phyloP scores from a whole-genome alignment of 306 rosid genomes.

The Sesbania bispinosa region DNA sequence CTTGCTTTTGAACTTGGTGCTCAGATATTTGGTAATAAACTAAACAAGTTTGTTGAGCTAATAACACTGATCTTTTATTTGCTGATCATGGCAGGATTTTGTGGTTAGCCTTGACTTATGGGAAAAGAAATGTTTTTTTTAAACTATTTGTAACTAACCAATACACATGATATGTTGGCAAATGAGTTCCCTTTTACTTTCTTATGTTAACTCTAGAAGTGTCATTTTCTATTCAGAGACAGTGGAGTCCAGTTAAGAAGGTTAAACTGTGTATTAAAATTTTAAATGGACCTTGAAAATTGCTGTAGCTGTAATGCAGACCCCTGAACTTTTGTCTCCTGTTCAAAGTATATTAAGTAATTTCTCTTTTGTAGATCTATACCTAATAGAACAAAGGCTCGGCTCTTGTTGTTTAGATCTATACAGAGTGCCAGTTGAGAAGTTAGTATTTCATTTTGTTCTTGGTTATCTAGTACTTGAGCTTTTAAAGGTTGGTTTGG shows the following conservation, averaged over 20 bases:
- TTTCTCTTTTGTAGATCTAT: not conserved
- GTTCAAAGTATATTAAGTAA: not conserved
- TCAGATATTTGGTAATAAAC: not conserved
- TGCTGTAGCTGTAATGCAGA: not conserved
- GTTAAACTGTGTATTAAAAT: not conserved
- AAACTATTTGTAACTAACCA: not conserved
- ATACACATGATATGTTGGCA: not conserved
- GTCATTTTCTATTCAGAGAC: no score
- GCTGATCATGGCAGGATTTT: not conserved
- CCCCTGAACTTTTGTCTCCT: not conserved
- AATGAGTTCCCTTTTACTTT: not conserved
- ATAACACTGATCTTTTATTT: not conserved
- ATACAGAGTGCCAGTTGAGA: not conserved
- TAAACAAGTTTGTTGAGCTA: not conserved
- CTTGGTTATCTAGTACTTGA: constrained; percentile 1
- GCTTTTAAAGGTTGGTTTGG: not conserved
- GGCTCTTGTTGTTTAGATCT: not conserved
- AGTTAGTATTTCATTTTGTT: not conserved
- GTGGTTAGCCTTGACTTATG: not conserved
- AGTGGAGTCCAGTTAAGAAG: not conserved
- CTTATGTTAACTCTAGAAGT: not conserved
- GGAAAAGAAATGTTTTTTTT: not conserved
- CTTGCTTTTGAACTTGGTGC: not conserved
- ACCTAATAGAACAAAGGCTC: not conserved
- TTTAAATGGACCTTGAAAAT: not conserved